A percentile compares a stretch with the other conserved stretches of the same genome.
phyloP scores from a whole-genome alignment of 2,329 filamentous ascomycete genomes.

The Arthroderma uncinatum region DNA sequence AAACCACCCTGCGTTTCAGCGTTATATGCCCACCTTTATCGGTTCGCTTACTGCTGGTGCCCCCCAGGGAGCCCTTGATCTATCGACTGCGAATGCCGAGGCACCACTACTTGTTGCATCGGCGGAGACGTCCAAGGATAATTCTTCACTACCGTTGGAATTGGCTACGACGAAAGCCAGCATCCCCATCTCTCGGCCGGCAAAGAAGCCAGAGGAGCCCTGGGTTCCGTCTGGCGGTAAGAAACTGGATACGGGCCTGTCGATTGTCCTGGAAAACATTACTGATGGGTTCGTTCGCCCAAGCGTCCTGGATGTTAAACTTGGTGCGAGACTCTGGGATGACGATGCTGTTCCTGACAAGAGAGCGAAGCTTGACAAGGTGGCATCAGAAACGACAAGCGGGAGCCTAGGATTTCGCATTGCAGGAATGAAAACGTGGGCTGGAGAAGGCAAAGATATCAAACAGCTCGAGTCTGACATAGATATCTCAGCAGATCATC shows the following conservation, averaged over 20 bases:
- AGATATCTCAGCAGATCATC: conserved; percentile 20
- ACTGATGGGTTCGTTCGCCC: conserved; percentile 69
- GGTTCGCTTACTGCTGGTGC: conserved; percentile 64
- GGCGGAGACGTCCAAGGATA: conserved; percentile 14
- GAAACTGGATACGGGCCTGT: conserved; percentile 63
- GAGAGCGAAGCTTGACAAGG: conserved; percentile 47
- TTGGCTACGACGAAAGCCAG: conserved; percentile 18
- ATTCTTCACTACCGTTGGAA: conserved; percentile 17
- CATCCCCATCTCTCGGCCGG: conserved; percentile 19
- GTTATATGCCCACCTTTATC: conserved; percentile 75
- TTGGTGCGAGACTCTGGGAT: conserved; percentile 77
- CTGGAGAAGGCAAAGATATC: conserved; percentile 23
- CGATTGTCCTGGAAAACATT: conserved; percentile 76
- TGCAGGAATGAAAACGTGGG: conserved; percentile 54
- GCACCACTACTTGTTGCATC: conserved; percentile 14
- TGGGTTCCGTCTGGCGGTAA: conserved; percentile 45
- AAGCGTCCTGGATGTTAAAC: conserved; percentile 88
- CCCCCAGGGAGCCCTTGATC: conserved; percentile 28
- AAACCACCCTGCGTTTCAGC: conserved; percentile 60
- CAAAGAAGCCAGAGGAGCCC: conserved; percentile 18
- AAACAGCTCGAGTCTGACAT: not conserved
- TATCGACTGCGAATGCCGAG: conserved; percentile 20
- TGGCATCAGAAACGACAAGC: conserved; percentile 49
- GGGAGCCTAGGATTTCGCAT: conserved; percentile 52
- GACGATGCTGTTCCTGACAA: conserved; percentile 53